Evolutionary conservation across 2,329 filamentous ascomycete species (phyloP), one percentile per base, ranked within the genome.

Genomic region (Diplodia seriata): DNA sequence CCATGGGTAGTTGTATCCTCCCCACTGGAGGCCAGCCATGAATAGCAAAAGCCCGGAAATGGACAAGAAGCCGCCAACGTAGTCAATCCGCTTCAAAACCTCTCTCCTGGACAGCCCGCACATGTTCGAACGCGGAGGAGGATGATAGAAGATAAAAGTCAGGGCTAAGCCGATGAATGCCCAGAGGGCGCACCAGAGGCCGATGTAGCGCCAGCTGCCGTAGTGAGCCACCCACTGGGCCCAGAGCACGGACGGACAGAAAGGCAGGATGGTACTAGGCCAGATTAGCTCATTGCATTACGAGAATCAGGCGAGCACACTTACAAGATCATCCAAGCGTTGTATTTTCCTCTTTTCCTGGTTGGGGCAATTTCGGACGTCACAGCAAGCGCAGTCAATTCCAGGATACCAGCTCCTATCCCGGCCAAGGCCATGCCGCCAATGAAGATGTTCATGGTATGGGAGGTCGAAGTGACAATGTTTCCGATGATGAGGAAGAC

Each of bases 1-100:
- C 80, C 80, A 81, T 9, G 75, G 70, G 53, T 81, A 77, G 9
- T 75, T 76, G 69, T 80, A 80, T 33, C 79, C 79, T 14, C 78
- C 79, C 12, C 76, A 73, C 67, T 80, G 78, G 1, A 81, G 74
- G 3, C 77, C 77, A n/a, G 80, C 77, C 31, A 81, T 76, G 72
- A 77, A 77, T 1, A 78, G 69, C 1, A 74, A 75, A 26, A 78
- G 65, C n/a, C 76, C 76, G 1, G 70, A 74, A 31, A 76, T 75
- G 0, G 75, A 77, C 0, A 78, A 54, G 8, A 75, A 68, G 12
- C 73, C 76, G 3, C 74, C 75, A 31, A 76, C 26, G 50, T 74
- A 77, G 49, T 77, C 76, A 20, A 78, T 76, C 26, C 72, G 70
- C 59, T 76, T 76, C n/a, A 78, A 56, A 29, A 78, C 74, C 1